These are phyloP conservation scores for Fusarium sp. DNA, from an alignment of 2,329 filamentous ascomycete genomes.

Conservation along the genomic window DNA sequence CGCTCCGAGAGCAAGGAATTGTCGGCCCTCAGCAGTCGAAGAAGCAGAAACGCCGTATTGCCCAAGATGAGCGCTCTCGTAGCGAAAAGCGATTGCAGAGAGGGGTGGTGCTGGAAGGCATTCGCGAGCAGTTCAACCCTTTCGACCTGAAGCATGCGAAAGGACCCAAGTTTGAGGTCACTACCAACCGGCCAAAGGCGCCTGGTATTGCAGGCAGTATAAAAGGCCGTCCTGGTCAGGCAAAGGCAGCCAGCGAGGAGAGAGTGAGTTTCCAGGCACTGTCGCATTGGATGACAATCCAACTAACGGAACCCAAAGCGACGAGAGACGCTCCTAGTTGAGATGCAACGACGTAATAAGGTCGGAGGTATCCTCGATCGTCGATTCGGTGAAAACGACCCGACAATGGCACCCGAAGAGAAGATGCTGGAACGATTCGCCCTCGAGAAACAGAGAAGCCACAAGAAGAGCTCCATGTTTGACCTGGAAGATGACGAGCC, in stretches of 20 bases:
- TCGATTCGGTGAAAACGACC: slow-evolving; percentile 95
- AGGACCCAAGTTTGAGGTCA: slow-evolving; percentile 87
- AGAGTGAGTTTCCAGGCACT: slow-evolving; percentile 63
- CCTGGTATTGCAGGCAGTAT: slow-evolving; percentile 68
- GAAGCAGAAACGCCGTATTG: slow-evolving; percentile 86
- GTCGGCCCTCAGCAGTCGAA: slow-evolving; percentile 94
- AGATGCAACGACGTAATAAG: slow-evolving; percentile 91
- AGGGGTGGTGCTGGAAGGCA: slow-evolving; percentile 82
- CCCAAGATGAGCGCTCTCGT: slow-evolving; percentile 73
- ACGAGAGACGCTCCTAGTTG: slow-evolving; percentile 84
- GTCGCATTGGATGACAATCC: neutral
- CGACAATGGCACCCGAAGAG: slow-evolving; percentile 92
- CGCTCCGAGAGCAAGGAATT: slow-evolving; percentile 88
- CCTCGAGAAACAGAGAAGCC: slow-evolving; percentile 82
- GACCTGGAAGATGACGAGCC: slow-evolving; percentile 85
- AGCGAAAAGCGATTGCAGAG: slow-evolving; percentile 81
- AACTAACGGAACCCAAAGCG: slow-evolving; percentile 62
- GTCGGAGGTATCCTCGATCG: slow-evolving; percentile 92
- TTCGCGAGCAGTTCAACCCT: slow-evolving; percentile 97
- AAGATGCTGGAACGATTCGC: slow-evolving; percentile 93
- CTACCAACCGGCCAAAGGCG: slow-evolving; percentile 70
- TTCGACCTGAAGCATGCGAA: slow-evolving; percentile 91
- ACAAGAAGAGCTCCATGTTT: slow-evolving; percentile 85
- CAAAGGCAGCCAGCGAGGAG: slow-evolving; percentile 89
- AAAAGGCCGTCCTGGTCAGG: slow-evolving; percentile 82